phyloP scores from a whole-genome alignment of 768 basidiomycete species.

The Rhizopogon rudus region DNA sequence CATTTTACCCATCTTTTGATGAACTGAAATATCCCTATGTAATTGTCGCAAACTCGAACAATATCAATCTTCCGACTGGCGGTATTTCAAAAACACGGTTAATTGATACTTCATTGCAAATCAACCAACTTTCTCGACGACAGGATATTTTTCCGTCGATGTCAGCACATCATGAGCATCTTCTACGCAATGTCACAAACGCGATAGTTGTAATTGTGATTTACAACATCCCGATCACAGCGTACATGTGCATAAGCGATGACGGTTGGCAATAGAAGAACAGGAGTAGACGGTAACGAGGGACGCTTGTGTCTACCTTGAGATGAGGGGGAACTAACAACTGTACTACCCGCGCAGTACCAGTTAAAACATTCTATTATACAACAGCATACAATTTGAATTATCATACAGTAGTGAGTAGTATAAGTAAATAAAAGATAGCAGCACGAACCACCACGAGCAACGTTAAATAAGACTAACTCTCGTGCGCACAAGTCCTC shows the following conservation, averaged over 20 bases:
- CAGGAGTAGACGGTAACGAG: too few relatives aligned
- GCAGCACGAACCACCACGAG: neutral
- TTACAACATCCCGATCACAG: too few relatives aligned
- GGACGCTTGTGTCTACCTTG: too few relatives aligned
- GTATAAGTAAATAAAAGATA: neutral
- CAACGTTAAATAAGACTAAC: conserved; percentile 65
- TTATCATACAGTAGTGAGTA: neutral
- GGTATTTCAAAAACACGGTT: conserved; percentile 90
- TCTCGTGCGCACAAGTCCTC: conserved; percentile 74
- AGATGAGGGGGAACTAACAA: too few relatives aligned
- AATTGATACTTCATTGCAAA: conserved; percentile 86
- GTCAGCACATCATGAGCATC: too few relatives aligned
- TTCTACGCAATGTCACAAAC: too few relatives aligned
- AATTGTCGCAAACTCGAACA: conserved; percentile 73
- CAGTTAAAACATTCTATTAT: too few relatives aligned
- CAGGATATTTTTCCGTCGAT: conserved; percentile 68
- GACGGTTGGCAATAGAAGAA: too few relatives aligned
- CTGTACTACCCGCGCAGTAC: too few relatives aligned
- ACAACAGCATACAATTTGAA: neutral
- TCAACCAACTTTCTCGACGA: conserved; percentile 89
- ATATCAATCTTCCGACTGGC: conserved; percentile 89
- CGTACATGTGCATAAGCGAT: too few relatives aligned
- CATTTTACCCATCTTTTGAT: conserved; percentile 9
- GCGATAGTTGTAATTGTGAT: too few relatives aligned
- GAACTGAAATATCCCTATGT: conserved; percentile 57